phyloP scores from a whole-genome alignment of 108 stramenopile species.

The Cyclotella kingstonii region DNA sequence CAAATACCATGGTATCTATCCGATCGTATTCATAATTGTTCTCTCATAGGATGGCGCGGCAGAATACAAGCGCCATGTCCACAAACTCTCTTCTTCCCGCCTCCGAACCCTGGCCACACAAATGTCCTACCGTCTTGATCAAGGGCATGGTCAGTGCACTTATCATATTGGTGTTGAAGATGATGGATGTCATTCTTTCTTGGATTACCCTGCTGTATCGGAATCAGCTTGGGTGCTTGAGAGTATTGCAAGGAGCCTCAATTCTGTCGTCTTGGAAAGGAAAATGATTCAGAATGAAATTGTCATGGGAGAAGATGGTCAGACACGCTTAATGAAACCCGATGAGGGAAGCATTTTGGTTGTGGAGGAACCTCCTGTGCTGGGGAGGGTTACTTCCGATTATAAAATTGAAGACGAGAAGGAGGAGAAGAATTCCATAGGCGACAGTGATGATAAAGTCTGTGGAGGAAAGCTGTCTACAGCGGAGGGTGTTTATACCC shows the following conservation, averaged over 20 bases:
- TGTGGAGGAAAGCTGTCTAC: constrained; percentile 20
- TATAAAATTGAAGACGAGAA: constrained; percentile 44
- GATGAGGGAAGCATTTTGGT: constrained; percentile 18
- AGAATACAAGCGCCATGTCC: constrained; percentile 87
- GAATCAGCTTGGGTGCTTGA: constrained; percentile 71
- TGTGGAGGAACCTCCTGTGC: constrained; percentile 47
- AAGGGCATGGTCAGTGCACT: constrained; percentile 66
- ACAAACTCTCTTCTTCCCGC: constrained; percentile 51
- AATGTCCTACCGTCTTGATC: constrained; percentile 82
- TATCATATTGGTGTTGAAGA: constrained; percentile 86
- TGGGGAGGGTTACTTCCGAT: constrained; percentile 15
- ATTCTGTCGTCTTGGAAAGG: constrained; percentile 72
- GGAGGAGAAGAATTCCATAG: constrained; percentile 30
- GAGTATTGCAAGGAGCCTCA: constrained; percentile 68
- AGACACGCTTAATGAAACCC: constrained; percentile 14
- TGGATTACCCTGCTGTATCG: constrained; percentile 61
- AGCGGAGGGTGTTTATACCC: constrained; percentile 53
- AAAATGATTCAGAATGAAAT: constrained; percentile 81
- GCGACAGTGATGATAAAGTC: background rate
- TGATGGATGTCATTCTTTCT: constrained; percentile 79
- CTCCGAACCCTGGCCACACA: constrained; percentile 81
- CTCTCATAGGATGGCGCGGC: constrained; percentile 56
- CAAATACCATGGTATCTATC: background rate
- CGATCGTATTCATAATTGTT: background rate
- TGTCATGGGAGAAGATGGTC: constrained; percentile 35